Base-by-base conservation (phyloP, 805 yeast genomes). In the Teunomyces barrocoloradensis region DNA sequence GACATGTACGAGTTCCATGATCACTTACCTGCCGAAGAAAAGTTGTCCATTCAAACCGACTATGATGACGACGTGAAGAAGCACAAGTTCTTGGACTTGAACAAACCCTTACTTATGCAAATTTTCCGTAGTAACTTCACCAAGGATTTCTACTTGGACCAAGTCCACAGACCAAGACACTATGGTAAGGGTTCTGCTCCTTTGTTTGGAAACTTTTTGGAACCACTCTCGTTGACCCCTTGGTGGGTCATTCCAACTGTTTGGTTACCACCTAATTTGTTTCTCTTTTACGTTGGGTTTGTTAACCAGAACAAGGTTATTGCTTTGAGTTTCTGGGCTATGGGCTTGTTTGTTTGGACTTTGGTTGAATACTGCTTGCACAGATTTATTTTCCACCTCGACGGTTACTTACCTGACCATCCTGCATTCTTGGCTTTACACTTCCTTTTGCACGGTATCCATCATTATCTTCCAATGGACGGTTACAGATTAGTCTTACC, bases 401-500 rank as follows among this genome's bases (percentile, higher is more conserved):
- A 94, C 65, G 74, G 81, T 44, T 80, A 84, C 63, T 77, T 95
- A 49, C 99, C 99, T 11, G 87, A 88, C 53, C 79, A 87, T 66
- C 84, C 81, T 43, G 42, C 79, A 17, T 87, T 88, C 6, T 84
- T 87, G 59, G 81, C 96, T 0, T 49, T 90, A 37, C 99, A 94
- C 68, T 94, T 94, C 75, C 66, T 90, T 49, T 74, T 92, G 55
- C 99, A 94, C 60, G 99, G 99, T 48, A 86, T 91, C 44, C 99
- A 94, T 66, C 99, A 94, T 68, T 94, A 88, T 66, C 77, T 94
- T 56, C 99, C 99, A 53, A 94, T 95, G 99, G 99, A 94, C 72
- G 81, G 80, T 50, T 75, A 81, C 65, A 82, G 99, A 64, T 79
- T 94, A 59, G 99, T 94, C 32, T 86, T 94, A 87, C 99, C 99